Evolutionary conservation across 306 rosid species (phyloP).

Genomic region (Mimosa pudica): DNA sequence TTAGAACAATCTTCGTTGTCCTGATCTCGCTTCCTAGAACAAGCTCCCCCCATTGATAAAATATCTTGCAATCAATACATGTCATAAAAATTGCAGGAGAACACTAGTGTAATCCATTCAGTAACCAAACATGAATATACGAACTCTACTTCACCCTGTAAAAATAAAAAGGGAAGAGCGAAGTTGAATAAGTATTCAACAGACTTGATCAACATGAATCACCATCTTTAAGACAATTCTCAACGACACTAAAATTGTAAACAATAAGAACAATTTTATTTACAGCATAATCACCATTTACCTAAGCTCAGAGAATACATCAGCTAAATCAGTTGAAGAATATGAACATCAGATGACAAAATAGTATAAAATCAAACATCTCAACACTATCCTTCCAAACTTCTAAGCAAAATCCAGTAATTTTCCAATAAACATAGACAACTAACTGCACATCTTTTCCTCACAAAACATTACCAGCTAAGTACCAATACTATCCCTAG

Average conservation of each 20-base stretch:
- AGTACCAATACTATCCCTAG: background rate
- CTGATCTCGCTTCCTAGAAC: conserved; percentile 23
- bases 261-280: background rate
- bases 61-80: conserved; percentile 21
- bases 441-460: background rate
- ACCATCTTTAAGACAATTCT: conserved; percentile 2
- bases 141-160: conserved; percentile 39
- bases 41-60: conserved; percentile 26
- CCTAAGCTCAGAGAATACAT: background rate
- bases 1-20: conserved; percentile 8
- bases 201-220: conserved; percentile 13
- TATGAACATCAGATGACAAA: background rate
- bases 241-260: too few species aligned
- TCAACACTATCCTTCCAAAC: background rate
- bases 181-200: conserved; percentile 35
- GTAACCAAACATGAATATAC: conserved; percentile 24
- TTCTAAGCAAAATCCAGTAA: background rate
- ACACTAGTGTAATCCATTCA: conserved; percentile 24
- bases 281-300: background rate
- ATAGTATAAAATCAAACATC: conserved; percentile 3
- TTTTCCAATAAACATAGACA: background rate
- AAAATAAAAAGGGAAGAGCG: conserved; percentile 24
- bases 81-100: conserved; percentile 26
- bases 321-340: background rate
- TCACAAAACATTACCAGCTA: background rate